Evolutionary conservation across 2,329 filamentous ascomycete species (phyloP), one percentile per base, ranked within the genome.

Genomic region (Geoglossum cookeanum): DNA sequence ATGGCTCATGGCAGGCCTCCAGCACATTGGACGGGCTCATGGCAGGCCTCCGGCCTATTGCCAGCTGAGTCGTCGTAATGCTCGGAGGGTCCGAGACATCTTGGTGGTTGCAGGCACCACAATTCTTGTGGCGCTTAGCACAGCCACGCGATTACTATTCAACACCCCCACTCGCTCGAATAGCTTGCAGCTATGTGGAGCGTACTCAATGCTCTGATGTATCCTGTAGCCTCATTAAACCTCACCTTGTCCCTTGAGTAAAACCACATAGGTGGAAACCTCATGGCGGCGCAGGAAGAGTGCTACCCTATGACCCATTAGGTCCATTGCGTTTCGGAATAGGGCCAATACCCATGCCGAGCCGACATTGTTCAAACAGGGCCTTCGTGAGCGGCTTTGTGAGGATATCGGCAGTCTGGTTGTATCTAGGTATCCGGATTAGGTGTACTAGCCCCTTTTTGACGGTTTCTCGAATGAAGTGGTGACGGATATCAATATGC

Each of bases 401-500:
- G 15, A 56, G 54, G 13, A 17, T 45, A 22, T 56, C 54, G 17
- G 54, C 54, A 11, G 29, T 22, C 30, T 44, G 35, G 11, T 58
- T 44, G 0, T 2, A 55, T 8, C 58, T 62, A 9, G 3, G 8
- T 6, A 63, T 29, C 3, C 52, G 39, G 3, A 35, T 4, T 9
- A 58, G 37, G 2, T 55, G 37, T 30, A 63, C 57, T 3, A 54
- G 44, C 1, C 47, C 44, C 13, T 57, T 48, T 4, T 47, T 53
- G 3, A 59, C 48, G 30, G 58, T 30, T 22, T 59, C 59, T 9
- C 58, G 35, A 0, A 58, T 39, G 22, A 54, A 61, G 47, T 61
- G 60, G n/a, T 57, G 54, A 27, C 56, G 32, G 1, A 60, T 54
- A 32, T 61, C 52, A 44, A 62, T 62, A 58, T 62, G 52, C 57